Percentiles rank a stretch among this genome's conserved stretches.
These are phyloP conservation scores for Lactifluus volemus DNA, from an alignment of 768 basidiomycete species.

Conservation along the genomic window DNA sequence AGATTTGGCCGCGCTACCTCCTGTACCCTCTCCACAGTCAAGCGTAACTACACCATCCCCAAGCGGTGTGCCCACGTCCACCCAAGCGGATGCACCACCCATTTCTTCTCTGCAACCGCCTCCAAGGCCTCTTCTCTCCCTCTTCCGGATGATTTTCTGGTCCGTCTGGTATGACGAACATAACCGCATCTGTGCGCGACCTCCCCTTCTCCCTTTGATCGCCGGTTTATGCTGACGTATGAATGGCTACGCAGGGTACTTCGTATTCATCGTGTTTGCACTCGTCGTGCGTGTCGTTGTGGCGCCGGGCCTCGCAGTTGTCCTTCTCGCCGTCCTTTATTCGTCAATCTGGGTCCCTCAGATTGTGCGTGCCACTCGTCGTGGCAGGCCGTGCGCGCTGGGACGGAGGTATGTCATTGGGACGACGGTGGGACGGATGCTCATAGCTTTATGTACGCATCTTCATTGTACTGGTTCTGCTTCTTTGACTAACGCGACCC, in stretches of 20 bases:
- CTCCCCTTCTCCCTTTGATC: not conserved
- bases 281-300: slow-evolving; percentile 68
- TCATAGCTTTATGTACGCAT: slow-evolving; percentile 63
- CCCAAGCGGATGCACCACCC: slow-evolving; percentile 11
- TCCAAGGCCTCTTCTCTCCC: slow-evolving; percentile 21
- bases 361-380: slow-evolving; percentile 64
- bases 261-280: slow-evolving; percentile 58
- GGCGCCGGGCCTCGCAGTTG: slow-evolving; percentile 53
- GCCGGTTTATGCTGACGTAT: slow-evolving; percentile 8
- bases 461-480: not conserved
- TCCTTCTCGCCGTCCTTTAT: slow-evolving; percentile 62
- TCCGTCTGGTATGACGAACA: slow-evolving; percentile 63
- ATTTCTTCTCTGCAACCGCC: slow-evolving; percentile 20
- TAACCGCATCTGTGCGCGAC: slow-evolving; percentile 53
- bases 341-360: slow-evolving; percentile 81
- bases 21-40: slow-evolving; percentile 17
- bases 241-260: slow-evolving; percentile 42
- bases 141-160: slow-evolving; percentile 45
- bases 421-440: slow-evolving; percentile 62
- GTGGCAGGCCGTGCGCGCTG: slow-evolving; percentile 64
- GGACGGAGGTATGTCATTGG: slow-evolving; percentile 66
- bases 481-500: not conserved
- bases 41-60: not conserved
- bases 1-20: slow-evolving; percentile 30
- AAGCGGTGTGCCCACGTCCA: not conserved